These are phyloP conservation scores for Crithidia bombi DNA, from an alignment of 208 protist genomes.

Conservation along the genomic window DNA sequence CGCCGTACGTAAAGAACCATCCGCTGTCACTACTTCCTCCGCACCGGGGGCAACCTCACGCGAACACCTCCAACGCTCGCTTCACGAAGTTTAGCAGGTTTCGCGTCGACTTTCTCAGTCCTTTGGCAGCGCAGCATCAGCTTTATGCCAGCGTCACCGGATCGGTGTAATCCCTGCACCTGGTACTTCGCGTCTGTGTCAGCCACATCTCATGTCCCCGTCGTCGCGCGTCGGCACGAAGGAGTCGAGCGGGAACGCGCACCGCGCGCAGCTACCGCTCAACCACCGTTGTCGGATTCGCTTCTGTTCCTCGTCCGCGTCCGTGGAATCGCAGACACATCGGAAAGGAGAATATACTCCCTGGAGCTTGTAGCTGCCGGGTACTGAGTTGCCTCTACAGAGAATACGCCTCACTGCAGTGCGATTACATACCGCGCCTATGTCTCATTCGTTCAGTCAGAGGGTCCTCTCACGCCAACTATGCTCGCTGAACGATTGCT, in stretches of 20 bases:
- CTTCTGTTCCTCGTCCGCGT: constrained; percentile 8
- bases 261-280: constrained; percentile 12
- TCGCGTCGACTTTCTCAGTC: neutral
- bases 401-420: too few relatives aligned
- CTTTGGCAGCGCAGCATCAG: constrained; percentile 18
- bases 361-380: constrained; percentile 40
- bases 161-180: neutral
- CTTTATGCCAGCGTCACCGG: constrained; percentile 11
- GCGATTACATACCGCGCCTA: too few relatives aligned
- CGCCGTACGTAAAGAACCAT: constrained; percentile 26
- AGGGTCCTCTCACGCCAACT: too few relatives aligned
- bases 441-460: too few relatives aligned
- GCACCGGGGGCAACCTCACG: constrained; percentile 18
- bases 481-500: too few relatives aligned
- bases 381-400: too few relatives aligned
- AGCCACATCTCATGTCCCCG: constrained; percentile 8
- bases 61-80: constrained; percentile 27
- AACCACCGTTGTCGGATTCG: constrained; percentile 4
- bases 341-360: constrained; percentile 57
- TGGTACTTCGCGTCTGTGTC: neutral
- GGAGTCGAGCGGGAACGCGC: neutral
- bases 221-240: constrained; percentile 10
- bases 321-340: constrained; percentile 6
- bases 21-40: constrained; percentile 11
- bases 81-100: constrained; percentile 19